These are phyloP conservation scores for Trematosphaeria pertusa DNA, from an alignment of 2,329 filamentous ascomycete genomes.

Conservation along the genomic window DNA sequence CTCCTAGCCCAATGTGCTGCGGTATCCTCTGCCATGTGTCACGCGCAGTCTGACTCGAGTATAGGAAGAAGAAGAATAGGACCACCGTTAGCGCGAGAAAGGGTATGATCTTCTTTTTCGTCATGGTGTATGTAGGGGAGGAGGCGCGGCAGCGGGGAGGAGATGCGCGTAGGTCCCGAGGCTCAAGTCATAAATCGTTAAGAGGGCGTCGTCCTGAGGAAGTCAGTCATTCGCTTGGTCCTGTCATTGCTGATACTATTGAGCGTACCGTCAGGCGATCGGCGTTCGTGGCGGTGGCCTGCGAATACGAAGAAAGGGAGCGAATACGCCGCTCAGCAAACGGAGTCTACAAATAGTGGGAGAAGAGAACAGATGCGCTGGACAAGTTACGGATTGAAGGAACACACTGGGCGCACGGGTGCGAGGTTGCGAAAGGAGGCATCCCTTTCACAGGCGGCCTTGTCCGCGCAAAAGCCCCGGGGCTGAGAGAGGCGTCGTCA, in stretches of 20 bases:
- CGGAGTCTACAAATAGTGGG: neutral
- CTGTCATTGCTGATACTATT: neutral
- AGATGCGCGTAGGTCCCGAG: neutral
- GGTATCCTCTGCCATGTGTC: slow-evolving; percentile 49
- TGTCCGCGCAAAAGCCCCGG: neutral
- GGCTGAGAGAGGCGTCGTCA: neutral
- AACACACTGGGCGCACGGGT: neutral
- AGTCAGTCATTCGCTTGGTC: neutral
- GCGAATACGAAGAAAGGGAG: neutral
- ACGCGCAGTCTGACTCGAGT: slow-evolving; percentile 40
- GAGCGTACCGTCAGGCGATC: neutral
- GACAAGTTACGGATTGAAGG: neutral
- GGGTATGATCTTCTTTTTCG: slow-evolving; percentile 37
- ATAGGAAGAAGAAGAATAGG: slow-evolving; percentile 49
- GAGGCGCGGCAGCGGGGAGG: neutral
- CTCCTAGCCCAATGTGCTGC: slow-evolving; percentile 50
- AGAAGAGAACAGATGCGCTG: slow-evolving; percentile 9
- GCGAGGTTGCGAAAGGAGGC: slow-evolving; percentile 4
- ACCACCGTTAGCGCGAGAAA: slow-evolving; percentile 37
- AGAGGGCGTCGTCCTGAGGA: neutral
- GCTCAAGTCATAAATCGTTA: slow-evolving; percentile 2
- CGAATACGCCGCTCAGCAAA: neutral
- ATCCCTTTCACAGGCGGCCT: slow-evolving; percentile 2
- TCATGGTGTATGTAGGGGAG: slow-evolving; percentile 25
- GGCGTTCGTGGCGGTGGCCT: neutral